phyloP scores from a whole-genome alignment of 495 filamentous ascomycete genomes.

The Filosporella fistucella region DNA sequence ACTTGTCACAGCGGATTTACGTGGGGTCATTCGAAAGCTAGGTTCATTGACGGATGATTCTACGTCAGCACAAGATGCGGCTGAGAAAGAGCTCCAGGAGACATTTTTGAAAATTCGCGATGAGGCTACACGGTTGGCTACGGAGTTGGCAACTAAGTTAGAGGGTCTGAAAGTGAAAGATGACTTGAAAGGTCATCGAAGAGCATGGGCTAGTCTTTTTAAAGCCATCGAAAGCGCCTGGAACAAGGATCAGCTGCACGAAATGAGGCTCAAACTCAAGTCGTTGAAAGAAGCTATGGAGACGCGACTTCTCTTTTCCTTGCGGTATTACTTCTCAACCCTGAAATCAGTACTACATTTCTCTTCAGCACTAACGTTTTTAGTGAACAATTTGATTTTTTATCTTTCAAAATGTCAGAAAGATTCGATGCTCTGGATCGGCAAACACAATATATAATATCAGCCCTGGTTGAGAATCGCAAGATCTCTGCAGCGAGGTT shows the following conservation, averaged over 20 bases:
- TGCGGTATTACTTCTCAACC: background rate
- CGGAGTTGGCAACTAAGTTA: constrained; percentile 2
- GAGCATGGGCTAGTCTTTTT: background rate
- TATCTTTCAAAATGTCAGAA: background rate
- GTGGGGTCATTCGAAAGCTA: background rate
- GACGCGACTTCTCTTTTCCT: background rate
- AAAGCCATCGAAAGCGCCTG: background rate
- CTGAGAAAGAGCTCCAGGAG: too few relatives aligned
- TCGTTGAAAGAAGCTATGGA: background rate
- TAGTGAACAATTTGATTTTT: background rate
- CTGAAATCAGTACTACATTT: background rate
- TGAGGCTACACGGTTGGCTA: background rate
- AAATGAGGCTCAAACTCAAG: background rate
- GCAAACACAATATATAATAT: background rate
- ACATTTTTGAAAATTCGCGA: background rate
- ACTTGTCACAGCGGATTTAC: background rate
- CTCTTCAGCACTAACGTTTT: background rate
- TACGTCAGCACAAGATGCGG: background rate
- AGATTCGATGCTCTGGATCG: background rate
- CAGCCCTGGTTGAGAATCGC: background rate
- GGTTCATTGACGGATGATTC: background rate
- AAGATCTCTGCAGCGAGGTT: background rate
- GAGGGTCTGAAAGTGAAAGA: background rate
- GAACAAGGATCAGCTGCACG: background rate
- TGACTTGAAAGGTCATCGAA: background rate